These are phyloP conservation scores for Lotus japonicus DNA, from an alignment of 306 rosid species.

Conservation along the genomic window DNA sequence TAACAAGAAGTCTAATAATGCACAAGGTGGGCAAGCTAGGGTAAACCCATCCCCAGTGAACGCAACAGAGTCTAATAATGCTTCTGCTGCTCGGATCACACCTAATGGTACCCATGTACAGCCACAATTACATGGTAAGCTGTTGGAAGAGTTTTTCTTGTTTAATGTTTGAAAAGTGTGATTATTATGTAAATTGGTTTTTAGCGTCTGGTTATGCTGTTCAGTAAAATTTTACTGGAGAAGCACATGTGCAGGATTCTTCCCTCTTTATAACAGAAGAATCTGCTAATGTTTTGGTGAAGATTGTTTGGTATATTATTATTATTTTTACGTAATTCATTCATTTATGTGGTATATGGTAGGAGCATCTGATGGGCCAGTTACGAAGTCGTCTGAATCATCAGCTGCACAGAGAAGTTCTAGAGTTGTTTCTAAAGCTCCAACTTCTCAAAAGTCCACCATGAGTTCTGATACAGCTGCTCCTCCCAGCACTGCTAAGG, in stretches of 20 bases:
- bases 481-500: conserved; percentile 46
- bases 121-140: conserved; percentile 57
- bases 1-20: conserved; percentile 67
- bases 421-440: conserved; percentile 59
- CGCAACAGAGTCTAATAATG: conserved; percentile 45
- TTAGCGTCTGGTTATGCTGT: neutral
- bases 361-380: conserved; percentile 52
- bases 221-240: neutral
- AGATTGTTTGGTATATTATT: conserved; percentile 2
- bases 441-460: conserved; percentile 57
- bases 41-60: conserved; percentile 43
- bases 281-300: neutral
- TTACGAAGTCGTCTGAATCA: conserved; percentile 48
- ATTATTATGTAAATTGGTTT: too few species aligned
- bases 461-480: conserved; percentile 36
- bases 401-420: conserved; percentile 47
- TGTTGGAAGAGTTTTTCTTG: neutral
- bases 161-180: neutral
- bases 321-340: neutral
- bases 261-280: too few species aligned
- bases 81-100: conserved; percentile 33
- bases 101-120: conserved; percentile 63
- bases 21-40: conserved; percentile 89
- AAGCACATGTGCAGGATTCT: too few species aligned
- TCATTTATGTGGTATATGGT: conserved; percentile 7